A percentile compares a stretch with the other conserved stretches of the same genome.
phyloP scores from a whole-genome alignment of 306 rosid genomes.

The Cicer yamashitae region DNA sequence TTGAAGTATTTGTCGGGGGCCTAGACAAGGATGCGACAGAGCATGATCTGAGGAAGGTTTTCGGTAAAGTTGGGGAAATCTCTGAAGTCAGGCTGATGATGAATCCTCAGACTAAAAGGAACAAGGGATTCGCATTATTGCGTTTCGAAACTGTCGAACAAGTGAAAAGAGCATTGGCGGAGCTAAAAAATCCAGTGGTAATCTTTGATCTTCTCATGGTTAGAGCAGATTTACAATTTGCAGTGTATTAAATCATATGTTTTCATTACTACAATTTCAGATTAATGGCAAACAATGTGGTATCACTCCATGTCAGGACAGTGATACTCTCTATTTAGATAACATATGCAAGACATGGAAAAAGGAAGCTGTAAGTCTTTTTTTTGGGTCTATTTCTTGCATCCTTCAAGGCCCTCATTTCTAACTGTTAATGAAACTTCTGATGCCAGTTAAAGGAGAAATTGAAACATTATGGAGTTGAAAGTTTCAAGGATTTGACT shows the following conservation, averaged over 20 bases:
- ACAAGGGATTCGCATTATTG: conserved; percentile 96
- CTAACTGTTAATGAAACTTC: conserved; percentile 51
- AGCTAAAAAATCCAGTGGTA: conserved; percentile 92
- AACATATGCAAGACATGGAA: conserved; percentile 97
- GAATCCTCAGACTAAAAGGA: conserved; percentile 86
- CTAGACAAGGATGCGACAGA: conserved; percentile 88
- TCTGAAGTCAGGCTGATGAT: conserved; percentile 85
- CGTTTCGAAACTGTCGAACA: conserved; percentile 85
- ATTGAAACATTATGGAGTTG: conserved; percentile 87
- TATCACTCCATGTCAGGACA: conserved; percentile 83
- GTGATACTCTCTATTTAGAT: conserved; percentile 86
- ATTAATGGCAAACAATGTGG: conserved; percentile 96
- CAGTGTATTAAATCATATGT: conserved; percentile 44
- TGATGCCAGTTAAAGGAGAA: conserved; percentile 85
- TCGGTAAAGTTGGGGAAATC: conserved; percentile 75
- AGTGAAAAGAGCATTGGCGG: conserved; percentile 82
- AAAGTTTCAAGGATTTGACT: conserved; percentile 80
- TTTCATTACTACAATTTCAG: conserved; percentile 70
- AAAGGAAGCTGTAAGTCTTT: conserved; percentile 84
- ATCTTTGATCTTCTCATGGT: conserved; percentile 48
- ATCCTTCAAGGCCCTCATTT: conserved; percentile 38
- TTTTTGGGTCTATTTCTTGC: conserved; percentile 40
- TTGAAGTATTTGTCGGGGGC: conserved; percentile 97
- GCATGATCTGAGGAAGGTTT: conserved; percentile 79
- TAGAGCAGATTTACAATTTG: conserved; percentile 44